These are phyloP conservation scores for Phialophora verrucosa DNA, from an alignment of 2,329 filamentous ascomycete species.

Conservation along the genomic window DNA sequence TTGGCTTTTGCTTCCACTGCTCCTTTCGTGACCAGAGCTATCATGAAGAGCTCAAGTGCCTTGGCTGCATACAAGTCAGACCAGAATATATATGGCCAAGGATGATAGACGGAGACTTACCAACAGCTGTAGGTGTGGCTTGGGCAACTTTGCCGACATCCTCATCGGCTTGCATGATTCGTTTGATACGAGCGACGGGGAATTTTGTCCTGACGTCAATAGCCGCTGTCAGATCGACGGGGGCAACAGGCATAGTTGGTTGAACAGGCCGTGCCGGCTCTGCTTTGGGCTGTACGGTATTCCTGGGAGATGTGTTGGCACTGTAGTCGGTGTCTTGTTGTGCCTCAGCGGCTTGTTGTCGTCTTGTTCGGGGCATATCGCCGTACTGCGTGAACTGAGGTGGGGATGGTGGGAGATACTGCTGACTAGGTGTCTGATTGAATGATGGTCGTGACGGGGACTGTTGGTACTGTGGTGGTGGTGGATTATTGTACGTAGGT, in stretches of 20 bases:
- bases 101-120: conserved; percentile 53
- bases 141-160: conserved; percentile 98
- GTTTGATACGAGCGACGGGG: conserved; percentile 94
- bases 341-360: conserved; percentile 43
- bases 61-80: conserved; percentile 65
- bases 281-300: conserved; percentile 20
- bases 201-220: conserved; percentile 92
- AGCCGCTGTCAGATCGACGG: conserved; percentile 51
- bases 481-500: conserved; percentile 39
- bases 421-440: conserved; percentile 11
- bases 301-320: conserved; percentile 23
- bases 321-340: conserved; percentile 36
- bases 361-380: conserved; percentile 53
- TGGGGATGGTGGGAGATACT: conserved; percentile 11
- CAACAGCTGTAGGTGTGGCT: conserved; percentile 92
- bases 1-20: conserved; percentile 77
- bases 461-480: conserved; percentile 39
- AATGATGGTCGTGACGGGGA: conserved; percentile 47
- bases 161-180: conserved; percentile 99
- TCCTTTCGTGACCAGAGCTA: conserved; percentile 85
- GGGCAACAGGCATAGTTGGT: conserved; percentile 24
- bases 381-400: conserved; percentile 33
- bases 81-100: not conserved
- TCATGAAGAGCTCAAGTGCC: conserved; percentile 97
- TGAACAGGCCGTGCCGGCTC: conserved; percentile 20